Conservation (phyloP, 257 asterid genomes). For the Linderniella brevidens region DNA sequence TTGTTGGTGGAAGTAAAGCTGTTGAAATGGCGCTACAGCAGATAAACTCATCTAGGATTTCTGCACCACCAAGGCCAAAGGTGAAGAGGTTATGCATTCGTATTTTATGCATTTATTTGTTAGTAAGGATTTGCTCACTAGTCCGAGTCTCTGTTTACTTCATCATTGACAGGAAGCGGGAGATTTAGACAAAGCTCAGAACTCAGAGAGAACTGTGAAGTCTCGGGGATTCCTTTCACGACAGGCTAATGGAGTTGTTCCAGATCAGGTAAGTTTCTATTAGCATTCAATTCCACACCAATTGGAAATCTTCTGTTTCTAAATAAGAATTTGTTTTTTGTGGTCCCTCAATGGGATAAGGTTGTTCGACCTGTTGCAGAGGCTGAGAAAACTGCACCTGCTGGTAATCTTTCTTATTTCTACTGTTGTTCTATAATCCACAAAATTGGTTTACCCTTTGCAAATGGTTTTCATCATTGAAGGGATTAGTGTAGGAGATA, state of each 20-base stretch:
- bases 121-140: constrained; percentile 2
- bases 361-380: constrained; percentile 48
- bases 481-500: background rate
- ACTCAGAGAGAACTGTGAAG: constrained; percentile 51
- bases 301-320: constrained; percentile 1
- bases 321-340: constrained; percentile 11
- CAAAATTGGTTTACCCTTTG: constrained; percentile 3
- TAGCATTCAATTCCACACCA: background rate
- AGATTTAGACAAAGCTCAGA: constrained; percentile 52
- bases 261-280: constrained; percentile 54
- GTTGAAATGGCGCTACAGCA: constrained; percentile 39
- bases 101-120: constrained; percentile 1
- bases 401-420: constrained; percentile 32
- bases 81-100: constrained; percentile 12
- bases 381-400: constrained; percentile 39
- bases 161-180: constrained; percentile 30
- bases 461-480: background rate
- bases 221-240: constrained; percentile 79
- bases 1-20: constrained; percentile 56
- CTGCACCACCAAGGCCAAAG: constrained; percentile 16
- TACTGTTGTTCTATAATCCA: background rate
- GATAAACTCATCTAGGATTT: constrained; percentile 23
- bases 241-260: constrained; percentile 65
- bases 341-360: constrained; percentile 26
- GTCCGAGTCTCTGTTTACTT: constrained; percentile 6